Evolutionary conservation across 1,284 basidiomycete species (phyloP), one percentile per base, ranked within the genome.

Genomic region (Microbotryum intermedium): DNA sequence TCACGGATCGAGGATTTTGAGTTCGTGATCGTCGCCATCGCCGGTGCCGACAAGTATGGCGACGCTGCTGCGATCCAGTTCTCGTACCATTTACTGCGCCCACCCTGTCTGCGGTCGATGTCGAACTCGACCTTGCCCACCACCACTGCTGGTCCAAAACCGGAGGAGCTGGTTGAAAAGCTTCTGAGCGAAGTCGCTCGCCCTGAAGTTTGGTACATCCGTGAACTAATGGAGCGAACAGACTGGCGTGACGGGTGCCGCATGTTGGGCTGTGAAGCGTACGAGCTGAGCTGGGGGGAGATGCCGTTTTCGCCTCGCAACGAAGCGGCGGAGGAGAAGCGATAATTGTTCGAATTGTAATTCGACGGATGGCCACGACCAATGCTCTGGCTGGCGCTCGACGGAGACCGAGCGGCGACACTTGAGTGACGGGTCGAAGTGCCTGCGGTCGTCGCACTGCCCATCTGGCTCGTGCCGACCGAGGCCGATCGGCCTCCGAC

Each of bases 71-170:
- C 61, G 10, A 84, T 62, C 88, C 88, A 90, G 7, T 82, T 81
- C 20, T 85, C 83, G 67, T 85, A 91, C 88, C 89, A 91, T n/a
- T 77, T 76, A n/a, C 62, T 60, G 11, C 86, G 87, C 2, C 55
- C 64, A 4, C 64, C 61, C 67, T 79, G 84, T 53, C 79, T 77
- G 50, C 78, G 78, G 72, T 90, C 88, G 67, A 91, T 86, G 70
- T 90, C 87, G 68, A 91, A 90, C 73, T 91, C 88, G 21, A 91
- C 82, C 75, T 89, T 90, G 55, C 88, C 89, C 30, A 91, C 79
- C 60, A 91, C 84, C 16, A 72, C 68, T 5, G 69, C 58, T 7
- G 62, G 53, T 61, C 64, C 53, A 57, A 66, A 2, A 25, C 55
- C 0, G 61, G 54, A 11, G 54, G 54, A 8, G 45, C 16, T 0